phyloP scores from a whole-genome alignment of 768 basidiomycete genomes.

The Tricholoma furcatifolium region DNA sequence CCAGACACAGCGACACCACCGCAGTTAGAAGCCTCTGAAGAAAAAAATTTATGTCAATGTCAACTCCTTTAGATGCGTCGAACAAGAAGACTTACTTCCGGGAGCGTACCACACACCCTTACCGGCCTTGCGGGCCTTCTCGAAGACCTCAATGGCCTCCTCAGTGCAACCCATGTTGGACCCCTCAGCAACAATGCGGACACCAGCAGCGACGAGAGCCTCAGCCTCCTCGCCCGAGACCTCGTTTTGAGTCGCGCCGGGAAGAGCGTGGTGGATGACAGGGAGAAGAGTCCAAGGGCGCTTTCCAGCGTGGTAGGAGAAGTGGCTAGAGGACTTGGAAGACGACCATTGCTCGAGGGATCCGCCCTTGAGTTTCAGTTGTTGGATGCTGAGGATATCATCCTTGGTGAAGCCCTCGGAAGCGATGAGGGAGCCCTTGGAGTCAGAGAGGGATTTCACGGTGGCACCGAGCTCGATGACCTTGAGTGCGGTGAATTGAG shows the following conservation, averaged over 20 bases:
- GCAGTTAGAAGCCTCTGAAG: constrained; percentile 52
- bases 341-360: constrained; percentile 36
- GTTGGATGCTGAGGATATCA: constrained; percentile 48
- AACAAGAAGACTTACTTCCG: constrained; percentile 47
- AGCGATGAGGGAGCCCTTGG: constrained; percentile 64
- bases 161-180: constrained; percentile 78
- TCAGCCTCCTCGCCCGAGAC: constrained; percentile 68
- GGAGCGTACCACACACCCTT: constrained; percentile 69
- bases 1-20: constrained; percentile 80
- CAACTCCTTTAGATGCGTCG: not conserved
- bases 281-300: constrained; percentile 69
- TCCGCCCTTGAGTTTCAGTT: constrained; percentile 57
- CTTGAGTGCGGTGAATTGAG: constrained; percentile 74
- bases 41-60: constrained; percentile 6
- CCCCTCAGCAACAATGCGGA: constrained; percentile 71
- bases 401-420: constrained; percentile 57
- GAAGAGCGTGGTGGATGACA: constrained; percentile 66
- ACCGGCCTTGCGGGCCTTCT: constrained; percentile 53
- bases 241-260: constrained; percentile 72
- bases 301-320: constrained; percentile 52
- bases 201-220: constrained; percentile 66
- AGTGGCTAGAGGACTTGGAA: constrained; percentile 31
- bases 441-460: constrained; percentile 74
- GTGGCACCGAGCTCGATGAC: constrained; percentile 73
- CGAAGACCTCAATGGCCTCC: constrained; percentile 73